phyloP scores from a whole-genome alignment of 139 green algal species.

The Gonium pectorale region DNA sequence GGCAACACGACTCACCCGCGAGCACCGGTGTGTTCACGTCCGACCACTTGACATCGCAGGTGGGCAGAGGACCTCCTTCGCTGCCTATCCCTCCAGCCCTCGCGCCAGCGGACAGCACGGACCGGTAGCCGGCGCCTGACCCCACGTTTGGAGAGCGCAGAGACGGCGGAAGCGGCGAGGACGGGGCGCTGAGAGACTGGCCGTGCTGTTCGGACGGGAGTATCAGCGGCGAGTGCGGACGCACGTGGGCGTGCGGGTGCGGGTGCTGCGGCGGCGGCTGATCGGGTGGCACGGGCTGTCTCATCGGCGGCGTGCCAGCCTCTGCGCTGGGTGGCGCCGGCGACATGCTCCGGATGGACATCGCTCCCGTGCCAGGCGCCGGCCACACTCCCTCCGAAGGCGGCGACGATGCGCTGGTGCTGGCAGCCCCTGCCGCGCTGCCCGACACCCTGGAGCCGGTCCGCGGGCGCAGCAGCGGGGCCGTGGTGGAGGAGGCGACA shows the following conservation, averaged over 20 bases:
- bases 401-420: too few species aligned
- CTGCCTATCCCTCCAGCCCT: slow-evolving; percentile 21
- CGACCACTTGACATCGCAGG: slow-evolving; percentile 24
- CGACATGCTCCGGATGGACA: too few species aligned
- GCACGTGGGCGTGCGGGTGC: not conserved
- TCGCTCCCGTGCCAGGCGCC: too few species aligned
- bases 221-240: not conserved
- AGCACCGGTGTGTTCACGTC: slow-evolving; percentile 39
- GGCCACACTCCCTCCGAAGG: too few species aligned
- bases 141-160: not conserved
- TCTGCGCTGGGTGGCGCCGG: too few species aligned
- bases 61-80: slow-evolving; percentile 6
- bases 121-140: not conserved
- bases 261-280: not conserved
- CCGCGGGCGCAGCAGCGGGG: slow-evolving; percentile 21
- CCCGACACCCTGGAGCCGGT: too few species aligned
- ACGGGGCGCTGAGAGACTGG: not conserved
- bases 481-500: not conserved
- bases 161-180: not conserved
- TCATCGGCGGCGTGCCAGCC: not conserved
- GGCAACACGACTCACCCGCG: slow-evolving; percentile 1
- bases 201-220: not conserved
- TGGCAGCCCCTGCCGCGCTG: too few species aligned
- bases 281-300: too few species aligned
- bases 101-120: not conserved